Percentiles rank a stretch among this genome's conserved stretches.
These are phyloP conservation scores for Batrachochytrium dendrobatidis DNA, from an alignment of 371 early-diverging fungal species.

Conservation along the genomic window DNA sequence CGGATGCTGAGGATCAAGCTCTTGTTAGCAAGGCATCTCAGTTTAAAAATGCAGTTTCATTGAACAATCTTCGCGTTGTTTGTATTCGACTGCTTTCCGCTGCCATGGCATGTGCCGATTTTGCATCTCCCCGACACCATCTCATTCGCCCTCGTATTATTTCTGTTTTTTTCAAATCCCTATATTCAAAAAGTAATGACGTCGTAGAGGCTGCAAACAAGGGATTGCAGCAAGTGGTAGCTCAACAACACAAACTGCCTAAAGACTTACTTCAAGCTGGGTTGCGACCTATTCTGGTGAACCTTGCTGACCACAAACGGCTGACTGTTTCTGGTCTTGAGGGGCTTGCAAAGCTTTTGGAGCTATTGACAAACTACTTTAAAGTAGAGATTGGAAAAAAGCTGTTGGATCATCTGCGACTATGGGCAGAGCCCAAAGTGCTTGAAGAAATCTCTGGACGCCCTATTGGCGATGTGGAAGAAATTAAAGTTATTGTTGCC, in stretches of 20 bases:
- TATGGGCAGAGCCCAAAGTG: slow-evolving; percentile 83
- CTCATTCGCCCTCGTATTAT: slow-evolving; percentile 82
- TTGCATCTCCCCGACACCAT: slow-evolving; percentile 56
- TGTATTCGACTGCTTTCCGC: slow-evolving; percentile 92
- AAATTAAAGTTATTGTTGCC: slow-evolving; percentile 87
- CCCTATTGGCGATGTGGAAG: slow-evolving; percentile 79
- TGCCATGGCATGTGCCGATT: slow-evolving; percentile 85
- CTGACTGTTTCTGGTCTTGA: slow-evolving; percentile 88
- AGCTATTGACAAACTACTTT: slow-evolving; percentile 93
- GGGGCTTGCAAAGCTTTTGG: slow-evolving; percentile 86
- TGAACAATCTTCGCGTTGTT: slow-evolving; percentile 83
- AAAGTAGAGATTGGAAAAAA: slow-evolving; percentile 97
- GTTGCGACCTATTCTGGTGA: slow-evolving; percentile 88
- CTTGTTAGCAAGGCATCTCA: slow-evolving; percentile 77
- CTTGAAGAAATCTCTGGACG: slow-evolving; percentile 73
- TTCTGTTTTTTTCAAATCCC: slow-evolving; percentile 93
- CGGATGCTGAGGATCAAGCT: slow-evolving; percentile 97
- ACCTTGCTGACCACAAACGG: slow-evolving; percentile 86
- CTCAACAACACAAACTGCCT: slow-evolving; percentile 78
- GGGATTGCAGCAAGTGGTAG: slow-evolving; percentile 80
- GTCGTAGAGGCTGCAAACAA: slow-evolving; percentile 92
- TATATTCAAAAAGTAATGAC: slow-evolving; percentile 85
- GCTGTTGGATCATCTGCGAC: slow-evolving; percentile 88
- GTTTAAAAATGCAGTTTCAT: slow-evolving; percentile 69
- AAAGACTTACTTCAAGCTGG: slow-evolving; percentile 96